These are phyloP conservation scores for Vitis vinifera DNA, from an alignment of 164 flowering plant species.

Conservation along the genomic window ASM3070453v1 NC_081806.1:14740001-14740500, in stretches of 20 bases:
- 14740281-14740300: too few species aligned
- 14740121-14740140: too few species aligned
- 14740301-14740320: conserved; percentile 29
- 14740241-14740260: background rate
- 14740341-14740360: conserved; percentile 37
- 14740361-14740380: conserved; percentile 51
- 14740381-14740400: conserved; percentile 78
- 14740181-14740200: too few species aligned
- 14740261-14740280: background rate
- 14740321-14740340: conserved; percentile 48
- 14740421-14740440: background rate
- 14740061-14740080: conserved; percentile 82
- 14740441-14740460: background rate
- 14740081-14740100: conserved; percentile 46
- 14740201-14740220: too few species aligned
- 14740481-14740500: background rate
- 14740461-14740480: background rate
- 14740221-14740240: too few species aligned
- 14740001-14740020: conserved; percentile 71
- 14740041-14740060: conserved; percentile 51
- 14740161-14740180: too few species aligned
- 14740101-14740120: background rate
- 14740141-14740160: too few species aligned
- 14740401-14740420: conserved; percentile 50
- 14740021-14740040: conserved; percentile 76